phyloP scores from a whole-genome alignment of 345 rosid genomes.

The Chamaenerion angustifolium region DNA sequence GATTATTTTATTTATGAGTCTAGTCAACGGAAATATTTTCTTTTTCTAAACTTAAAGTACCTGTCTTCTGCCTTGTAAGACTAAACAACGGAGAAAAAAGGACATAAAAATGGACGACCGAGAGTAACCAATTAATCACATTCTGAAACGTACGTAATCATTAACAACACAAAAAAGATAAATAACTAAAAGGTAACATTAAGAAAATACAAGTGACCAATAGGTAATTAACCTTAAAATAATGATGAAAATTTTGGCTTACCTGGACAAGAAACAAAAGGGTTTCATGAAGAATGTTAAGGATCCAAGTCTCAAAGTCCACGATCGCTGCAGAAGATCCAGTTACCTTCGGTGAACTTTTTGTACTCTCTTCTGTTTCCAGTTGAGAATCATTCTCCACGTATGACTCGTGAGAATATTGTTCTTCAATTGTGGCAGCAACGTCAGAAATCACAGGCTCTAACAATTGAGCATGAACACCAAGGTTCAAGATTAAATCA shows the following conservation, averaged over 20 bases:
- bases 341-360: conserved; percentile 33
- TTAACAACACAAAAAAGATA: no score
- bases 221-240: no score
- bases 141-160: no score
- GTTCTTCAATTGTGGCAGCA: conserved; percentile 74
- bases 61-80: no score
- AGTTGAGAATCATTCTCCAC: conserved; percentile 43
- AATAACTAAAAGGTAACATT: no score
- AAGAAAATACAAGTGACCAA: no score
- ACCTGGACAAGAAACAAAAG: conserved; percentile 98
- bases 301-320: conserved; percentile 82
- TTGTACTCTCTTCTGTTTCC: conserved; percentile 31
- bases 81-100: no score
- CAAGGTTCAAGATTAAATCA: conserved; percentile 91
- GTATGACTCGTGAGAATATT: conserved; percentile 57
- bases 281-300: conserved; percentile 73
- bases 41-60: no score
- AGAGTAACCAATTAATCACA: no score
- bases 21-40: no score
- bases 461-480: conserved; percentile 89
- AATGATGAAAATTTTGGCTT: conserved; percentile 4
- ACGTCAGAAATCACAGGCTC: conserved; percentile 65
- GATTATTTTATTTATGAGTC: no score
- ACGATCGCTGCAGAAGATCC: conserved; percentile 53
- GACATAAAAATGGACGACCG: no score